Evolutionary conservation across 2,329 filamentous ascomycete species (phyloP).

Genomic region (Fusarium musae): DNA sequence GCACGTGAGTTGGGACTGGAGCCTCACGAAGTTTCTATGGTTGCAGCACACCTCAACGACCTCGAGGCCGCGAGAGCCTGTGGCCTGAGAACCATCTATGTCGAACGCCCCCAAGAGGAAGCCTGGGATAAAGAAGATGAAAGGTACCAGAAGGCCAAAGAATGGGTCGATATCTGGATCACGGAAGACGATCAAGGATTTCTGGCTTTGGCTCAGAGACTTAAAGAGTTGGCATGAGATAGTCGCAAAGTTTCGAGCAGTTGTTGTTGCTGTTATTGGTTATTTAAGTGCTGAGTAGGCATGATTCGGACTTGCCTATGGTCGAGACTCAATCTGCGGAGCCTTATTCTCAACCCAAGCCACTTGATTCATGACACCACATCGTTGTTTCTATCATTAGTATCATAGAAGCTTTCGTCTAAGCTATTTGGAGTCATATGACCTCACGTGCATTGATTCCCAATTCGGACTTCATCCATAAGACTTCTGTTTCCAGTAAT

Average conservation of each 20-base stretch:
- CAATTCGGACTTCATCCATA: not conserved
- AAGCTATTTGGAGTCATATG: not conserved
- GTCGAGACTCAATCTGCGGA: not conserved
- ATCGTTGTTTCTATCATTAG: not conserved
- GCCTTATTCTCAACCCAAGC: not conserved
- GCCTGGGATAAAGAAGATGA: constrained; percentile 63
- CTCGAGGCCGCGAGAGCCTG: constrained; percentile 71
- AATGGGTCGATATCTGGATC: constrained; percentile 56
- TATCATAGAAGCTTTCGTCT: not conserved
- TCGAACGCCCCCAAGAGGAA: constrained; percentile 76
- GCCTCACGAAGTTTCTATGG: constrained; percentile 75
- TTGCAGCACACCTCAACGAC: constrained; percentile 79
- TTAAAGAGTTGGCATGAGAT: constrained; percentile 37
- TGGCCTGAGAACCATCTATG: constrained; percentile 78
- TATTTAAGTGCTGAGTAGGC: not conserved
- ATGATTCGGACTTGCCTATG: not conserved
- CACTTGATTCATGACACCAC: not conserved
- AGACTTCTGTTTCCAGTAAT: not conserved
- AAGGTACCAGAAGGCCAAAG: constrained; percentile 61
- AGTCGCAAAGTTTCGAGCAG: not conserved
- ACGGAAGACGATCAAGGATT: constrained; percentile 48
- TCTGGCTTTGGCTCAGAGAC: constrained; percentile 43
- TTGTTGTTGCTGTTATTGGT: not conserved
- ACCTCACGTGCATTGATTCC: not conserved
- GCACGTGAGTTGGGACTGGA: constrained; percentile 66